Evolutionary conservation across 768 basidiomycete genomes (phyloP), one percentile per base, ranked within the genome.

Genomic region (Tulasnella sp.): DNA sequence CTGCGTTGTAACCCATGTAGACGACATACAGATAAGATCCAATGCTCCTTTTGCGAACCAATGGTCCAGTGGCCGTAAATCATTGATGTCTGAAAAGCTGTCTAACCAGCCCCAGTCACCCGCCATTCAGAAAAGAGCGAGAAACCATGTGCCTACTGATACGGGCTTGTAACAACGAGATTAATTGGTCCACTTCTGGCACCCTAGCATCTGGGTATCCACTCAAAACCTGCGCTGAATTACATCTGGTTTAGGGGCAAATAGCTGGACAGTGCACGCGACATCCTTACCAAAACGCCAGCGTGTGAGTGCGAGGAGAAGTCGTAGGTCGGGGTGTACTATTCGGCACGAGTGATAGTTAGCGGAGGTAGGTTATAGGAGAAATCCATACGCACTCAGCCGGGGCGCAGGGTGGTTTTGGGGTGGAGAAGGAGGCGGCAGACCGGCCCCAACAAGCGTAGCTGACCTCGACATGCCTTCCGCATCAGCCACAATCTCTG

Each of bases 191-290:
- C 27, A 58, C 57, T 21, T 58, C 57, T 1, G 45, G 17, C 7
- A 39, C 23, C 3, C 57, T 45, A 14, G 57, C 21, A 36, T 58
- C 57, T 2, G 57, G 57, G 27, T 58, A 58, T 36, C 57, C 57
- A 19, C 46, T 49, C 6, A 58, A 48, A 23, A 49, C 14, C 34
- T 58, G 57, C 32, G 57, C 57, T 58, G 25, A n/a, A 36, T 14
- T 4, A 54, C 12, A n/a, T 11, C 39, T 15, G 21, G 36, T 23
- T 23, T 34, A 6, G 17, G 41, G 27, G 9, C 7, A 6, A 19
- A 6, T 6, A 25, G 27, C 9, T 6, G 41, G 41, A 6, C n/a
- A 6, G n/a, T 9, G 6, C 27, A 17, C 17, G 7, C 6, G 7
- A 43, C 1, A n/a, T 21, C 37, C 36, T 35, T 17, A 58, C 57